Conservation (phyloP, 257 asterid species). For the Fraxinus cuspidata region DNA sequence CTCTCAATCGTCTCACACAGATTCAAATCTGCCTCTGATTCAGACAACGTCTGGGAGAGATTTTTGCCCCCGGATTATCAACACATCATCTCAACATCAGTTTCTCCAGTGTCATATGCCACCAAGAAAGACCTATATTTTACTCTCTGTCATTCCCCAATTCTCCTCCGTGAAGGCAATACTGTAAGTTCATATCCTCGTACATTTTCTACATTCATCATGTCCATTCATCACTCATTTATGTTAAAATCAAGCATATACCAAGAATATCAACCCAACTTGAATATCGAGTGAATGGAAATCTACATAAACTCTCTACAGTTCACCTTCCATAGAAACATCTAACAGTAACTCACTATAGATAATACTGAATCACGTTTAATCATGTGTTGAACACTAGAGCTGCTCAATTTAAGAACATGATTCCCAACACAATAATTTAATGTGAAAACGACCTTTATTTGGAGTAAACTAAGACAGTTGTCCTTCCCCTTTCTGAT, state of each 20-base stretch:
- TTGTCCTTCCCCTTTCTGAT: not conserved
- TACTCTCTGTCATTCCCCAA: conserved; percentile 37
- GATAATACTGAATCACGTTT: not conserved
- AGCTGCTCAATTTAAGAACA: not conserved
- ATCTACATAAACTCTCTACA: too few species aligned
- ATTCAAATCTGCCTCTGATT: conserved; percentile 25
- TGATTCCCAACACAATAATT: not conserved
- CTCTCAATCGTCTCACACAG: conserved; percentile 1
- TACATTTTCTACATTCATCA: too few species aligned
- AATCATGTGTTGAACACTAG: not conserved
- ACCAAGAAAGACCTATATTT: conserved; percentile 49
- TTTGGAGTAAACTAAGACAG: not conserved
- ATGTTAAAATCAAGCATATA: not conserved
- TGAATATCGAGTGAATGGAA: not conserved
- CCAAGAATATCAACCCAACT: not conserved
- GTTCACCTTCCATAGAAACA: not conserved
- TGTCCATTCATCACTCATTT: not conserved
- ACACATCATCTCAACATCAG: conserved; percentile 48
- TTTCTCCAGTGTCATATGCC: conserved; percentile 24
- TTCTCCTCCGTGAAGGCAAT: conserved; percentile 47
- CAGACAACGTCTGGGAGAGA: conserved; percentile 50
- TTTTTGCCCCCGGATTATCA: conserved; percentile 46
- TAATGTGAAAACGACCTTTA: too few species aligned
- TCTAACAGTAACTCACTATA: not conserved
- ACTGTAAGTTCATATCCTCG: conserved; percentile 34